Evolutionary conservation across 179 eudicot species (phyloP).

Genomic region (Heliamphora pulchella): DNA sequence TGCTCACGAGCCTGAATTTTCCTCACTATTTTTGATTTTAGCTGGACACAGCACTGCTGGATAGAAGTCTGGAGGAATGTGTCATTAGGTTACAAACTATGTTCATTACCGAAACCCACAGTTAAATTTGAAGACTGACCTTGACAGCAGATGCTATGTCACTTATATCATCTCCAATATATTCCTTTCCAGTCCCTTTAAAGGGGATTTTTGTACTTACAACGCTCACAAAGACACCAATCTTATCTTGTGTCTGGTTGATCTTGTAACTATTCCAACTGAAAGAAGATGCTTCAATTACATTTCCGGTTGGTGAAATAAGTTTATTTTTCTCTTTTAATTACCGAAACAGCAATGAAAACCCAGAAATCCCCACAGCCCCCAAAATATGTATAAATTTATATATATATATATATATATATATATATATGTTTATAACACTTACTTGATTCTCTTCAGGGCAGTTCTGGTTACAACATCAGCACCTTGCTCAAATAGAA

Average conservation of each 20-base stretch:
- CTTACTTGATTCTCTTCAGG: conserved; percentile 86
- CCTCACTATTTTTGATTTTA: conserved; percentile 83
- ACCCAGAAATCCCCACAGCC: neutral
- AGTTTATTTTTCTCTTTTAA: conserved; percentile 3
- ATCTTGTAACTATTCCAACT: conserved; percentile 96
- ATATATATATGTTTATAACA: neutral
- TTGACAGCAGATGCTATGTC: conserved; percentile 93
- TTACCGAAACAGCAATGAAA: neutral
- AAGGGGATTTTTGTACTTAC: conserved; percentile 98
- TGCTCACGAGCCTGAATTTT: conserved; percentile 96
- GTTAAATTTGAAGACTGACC: conserved; percentile 31
- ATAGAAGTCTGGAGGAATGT: conserved; percentile 54
- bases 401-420: neutral
- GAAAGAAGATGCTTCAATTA: conserved; percentile 31
- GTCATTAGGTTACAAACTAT: conserved; percentile 9
- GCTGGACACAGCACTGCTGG: conserved; percentile 86
- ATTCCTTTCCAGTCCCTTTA: conserved; percentile 98
- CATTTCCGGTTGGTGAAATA: conserved; percentile 16
- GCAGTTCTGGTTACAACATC: conserved; percentile 98
- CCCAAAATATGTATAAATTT: neutral
- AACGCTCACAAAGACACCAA: conserved; percentile 97
- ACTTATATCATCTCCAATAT: conserved; percentile 95
- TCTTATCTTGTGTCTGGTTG: conserved; percentile 87
- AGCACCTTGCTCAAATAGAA: conserved; percentile 99
- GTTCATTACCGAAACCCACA: neutral